Evolutionary conservation across 164 flowering plant species (phyloP).

Genomic region (Umbilicus rupestris): DNA sequence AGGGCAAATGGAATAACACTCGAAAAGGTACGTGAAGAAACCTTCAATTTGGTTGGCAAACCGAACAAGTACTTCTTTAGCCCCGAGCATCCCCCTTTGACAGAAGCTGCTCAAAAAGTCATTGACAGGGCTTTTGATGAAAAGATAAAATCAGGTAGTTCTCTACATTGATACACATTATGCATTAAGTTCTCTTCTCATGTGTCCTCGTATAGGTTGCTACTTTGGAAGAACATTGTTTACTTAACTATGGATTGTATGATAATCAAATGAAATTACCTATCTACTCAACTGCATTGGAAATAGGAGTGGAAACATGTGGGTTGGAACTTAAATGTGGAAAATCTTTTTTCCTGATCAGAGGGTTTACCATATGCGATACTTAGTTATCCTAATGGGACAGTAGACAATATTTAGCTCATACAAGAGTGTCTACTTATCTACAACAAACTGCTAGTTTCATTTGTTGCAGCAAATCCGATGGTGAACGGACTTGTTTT

Average conservation of each 20-base stretch:
- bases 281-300: no score
- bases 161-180: not conserved
- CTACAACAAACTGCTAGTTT: no score
- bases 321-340: no score
- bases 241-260: not conserved
- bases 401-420: no score
- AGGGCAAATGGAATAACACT: constrained; percentile 59
- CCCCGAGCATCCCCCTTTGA: constrained; percentile 70
- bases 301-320: no score
- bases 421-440: no score
- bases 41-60: constrained; percentile 48
- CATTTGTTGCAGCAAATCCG: no score
- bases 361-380: no score
- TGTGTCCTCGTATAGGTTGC: not conserved
- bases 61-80: constrained; percentile 34
- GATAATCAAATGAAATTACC: no score
- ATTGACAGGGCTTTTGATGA: constrained; percentile 83
- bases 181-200: not conserved
- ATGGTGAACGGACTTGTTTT: no score
- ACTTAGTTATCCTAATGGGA: no score
- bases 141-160: constrained; percentile 61
- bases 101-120: constrained; percentile 65
- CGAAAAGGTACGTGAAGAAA: constrained; percentile 61
- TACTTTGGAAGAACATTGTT: not conserved
- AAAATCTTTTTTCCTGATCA: no score